Base-by-base conservation (phyloP, 1,139 yeast species). In the Suhomyces taliae region DNA sequence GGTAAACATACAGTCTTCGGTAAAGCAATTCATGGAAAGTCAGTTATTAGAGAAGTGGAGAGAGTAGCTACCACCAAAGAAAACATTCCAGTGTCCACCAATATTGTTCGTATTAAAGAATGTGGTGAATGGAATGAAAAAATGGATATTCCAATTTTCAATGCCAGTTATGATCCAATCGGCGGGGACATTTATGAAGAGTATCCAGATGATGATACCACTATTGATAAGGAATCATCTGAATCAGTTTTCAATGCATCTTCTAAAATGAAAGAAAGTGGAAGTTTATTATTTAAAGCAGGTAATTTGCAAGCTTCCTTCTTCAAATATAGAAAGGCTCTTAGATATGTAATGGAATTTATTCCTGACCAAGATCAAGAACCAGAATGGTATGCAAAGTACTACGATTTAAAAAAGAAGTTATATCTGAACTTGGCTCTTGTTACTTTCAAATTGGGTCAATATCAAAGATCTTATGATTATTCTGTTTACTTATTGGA, bases 1-100 rank as follows among this genome's bases (percentile, higher is more conserved):
- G 87, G 88, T 0, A 85, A 85, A 55, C 93, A 89, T 60, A 76
- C 93, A 0, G 83, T 89, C 1, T 86, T 90, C 66, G 97, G 97
- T 1, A 73, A 66, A 49, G 82, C 79, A 0, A 52, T 60, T 12
- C 72, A 76, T 46, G 96, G 96, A 0, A 85, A 87, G 61, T 82
- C 90, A 0, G 83, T 87, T 2, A 73, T 89, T 0, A 72, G 91
- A 54, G 82, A 81, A 34, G 68, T 86, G 31, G 95, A 87, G 58
- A 69, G 74, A 39, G 75, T 72, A 1, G 58, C 62, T 3, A 79
- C 82, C 3, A 69, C 75, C 49, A 56, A 62, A 5, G 70, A 72
- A 1, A 72, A 78, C 42, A 66, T 71, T 19, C 85, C 83, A 0
- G 55, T 67, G 10, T 73, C 75, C 6, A 64, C 61, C 2, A 69